Evolutionary conservation across 1,284 basidiomycete genomes (phyloP).

Genomic region (Anthracocystis walkeri): DNA sequence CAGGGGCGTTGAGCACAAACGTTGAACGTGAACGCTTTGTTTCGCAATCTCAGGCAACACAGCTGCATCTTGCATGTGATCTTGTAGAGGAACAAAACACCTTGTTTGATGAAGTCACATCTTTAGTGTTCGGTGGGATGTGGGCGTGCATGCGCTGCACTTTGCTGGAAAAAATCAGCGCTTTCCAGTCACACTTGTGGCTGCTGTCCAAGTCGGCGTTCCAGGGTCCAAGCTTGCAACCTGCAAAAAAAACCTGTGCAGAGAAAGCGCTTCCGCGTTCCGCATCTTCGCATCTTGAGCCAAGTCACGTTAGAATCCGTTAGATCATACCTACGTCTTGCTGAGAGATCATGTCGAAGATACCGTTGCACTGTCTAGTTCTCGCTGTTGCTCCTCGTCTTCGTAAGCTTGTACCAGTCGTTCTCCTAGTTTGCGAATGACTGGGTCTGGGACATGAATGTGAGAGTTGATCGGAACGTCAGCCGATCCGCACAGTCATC

Average conservation of each 20-base stretch:
- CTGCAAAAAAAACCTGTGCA: neutral
- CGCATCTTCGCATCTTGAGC: neutral
- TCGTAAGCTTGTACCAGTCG: constrained; percentile 38
- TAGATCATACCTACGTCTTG: neutral
- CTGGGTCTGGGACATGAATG: constrained; percentile 16
- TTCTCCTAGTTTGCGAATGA: constrained; percentile 44
- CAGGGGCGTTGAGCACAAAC: neutral
- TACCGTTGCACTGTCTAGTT: constrained; percentile 3
- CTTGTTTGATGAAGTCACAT: no score
- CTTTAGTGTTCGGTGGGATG: no score
- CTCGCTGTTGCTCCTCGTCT: constrained; percentile 13
- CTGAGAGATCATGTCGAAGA: constrained; percentile 5
- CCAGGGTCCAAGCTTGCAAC: neutral
- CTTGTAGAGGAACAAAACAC: constrained; percentile 9
- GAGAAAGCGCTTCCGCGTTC: neutral
- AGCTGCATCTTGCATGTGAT: constrained; percentile 24
- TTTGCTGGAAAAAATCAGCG: neutral
- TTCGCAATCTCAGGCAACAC: neutral
- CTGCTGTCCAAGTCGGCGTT: neutral
- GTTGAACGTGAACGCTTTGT: neutral
- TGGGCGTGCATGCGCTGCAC: neutral
- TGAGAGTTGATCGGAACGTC: neutral
- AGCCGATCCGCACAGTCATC: neutral
- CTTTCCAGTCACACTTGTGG: neutral
- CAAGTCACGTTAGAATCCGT: no score